Percentiles rank a stretch among this genome's conserved stretches.
Conservation (phyloP, 1,139 yeast genomes). For the Saccharomyces hybrid region DNA sequence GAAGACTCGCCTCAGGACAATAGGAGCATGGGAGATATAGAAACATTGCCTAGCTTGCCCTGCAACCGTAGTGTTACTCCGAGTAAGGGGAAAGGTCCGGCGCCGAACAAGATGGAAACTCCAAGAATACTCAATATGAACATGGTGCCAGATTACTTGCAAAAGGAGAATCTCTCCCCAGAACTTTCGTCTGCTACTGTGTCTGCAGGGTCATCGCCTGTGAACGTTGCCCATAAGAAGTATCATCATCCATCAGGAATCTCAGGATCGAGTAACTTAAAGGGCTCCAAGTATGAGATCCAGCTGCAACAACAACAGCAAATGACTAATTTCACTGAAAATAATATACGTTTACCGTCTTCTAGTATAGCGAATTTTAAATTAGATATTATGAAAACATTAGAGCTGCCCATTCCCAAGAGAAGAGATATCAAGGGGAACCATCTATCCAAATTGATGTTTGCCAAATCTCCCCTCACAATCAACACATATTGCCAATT, state of each 20-base stretch:
- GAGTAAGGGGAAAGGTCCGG: background rate
- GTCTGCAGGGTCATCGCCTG: conserved; percentile 24
- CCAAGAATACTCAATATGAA: background rate
- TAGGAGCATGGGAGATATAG: background rate
- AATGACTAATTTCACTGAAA: conserved; percentile 16
- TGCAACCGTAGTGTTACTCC: background rate
- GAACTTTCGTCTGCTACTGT: background rate
- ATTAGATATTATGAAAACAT: background rate
- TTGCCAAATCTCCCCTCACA: background rate
- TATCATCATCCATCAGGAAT: background rate
- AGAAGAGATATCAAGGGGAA: background rate
- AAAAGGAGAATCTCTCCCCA: background rate
- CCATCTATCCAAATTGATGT: background rate
- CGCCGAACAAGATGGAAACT: background rate
- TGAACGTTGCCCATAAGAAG: conserved; percentile 2
- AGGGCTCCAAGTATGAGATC: background rate
- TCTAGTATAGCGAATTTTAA: background rate
- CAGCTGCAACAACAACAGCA: conserved; percentile 16
- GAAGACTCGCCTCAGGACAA: background rate
- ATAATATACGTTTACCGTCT: background rate
- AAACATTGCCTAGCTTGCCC: background rate
- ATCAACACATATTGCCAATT: background rate
- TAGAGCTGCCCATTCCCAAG: background rate
- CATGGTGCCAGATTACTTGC: background rate
- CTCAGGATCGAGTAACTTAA: background rate